A percentile compares a stretch with the other conserved stretches of the same genome.
phyloP scores from a whole-genome alignment of 495 filamentous ascomycete species.

The Neurospora africana region DNA sequence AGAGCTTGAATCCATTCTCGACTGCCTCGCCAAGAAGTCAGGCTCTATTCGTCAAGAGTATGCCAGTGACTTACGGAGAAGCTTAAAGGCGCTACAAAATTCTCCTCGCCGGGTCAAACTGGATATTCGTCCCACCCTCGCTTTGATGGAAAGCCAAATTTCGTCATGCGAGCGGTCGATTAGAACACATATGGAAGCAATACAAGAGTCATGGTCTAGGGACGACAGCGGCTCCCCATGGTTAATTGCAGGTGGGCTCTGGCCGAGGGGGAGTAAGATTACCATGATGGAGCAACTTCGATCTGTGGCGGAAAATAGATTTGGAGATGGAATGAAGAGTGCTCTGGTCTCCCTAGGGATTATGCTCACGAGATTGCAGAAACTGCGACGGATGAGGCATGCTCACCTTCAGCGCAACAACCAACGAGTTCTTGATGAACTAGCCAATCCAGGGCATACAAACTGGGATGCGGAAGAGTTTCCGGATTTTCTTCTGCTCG shows the following conservation, averaged over 20 bases:
- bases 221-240: slow-evolving; percentile 30
- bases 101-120: slow-evolving; percentile 4
- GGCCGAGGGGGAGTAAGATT: slow-evolving; percentile 41
- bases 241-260: slow-evolving; percentile 38
- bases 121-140: background rate
- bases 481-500: slow-evolving; percentile 48
- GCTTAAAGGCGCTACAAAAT: slow-evolving; percentile 14
- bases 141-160: slow-evolving; percentile 1
- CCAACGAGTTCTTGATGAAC: slow-evolving; percentile 21
- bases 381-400: slow-evolving; percentile 18
- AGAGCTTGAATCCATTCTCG: background rate
- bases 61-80: slow-evolving; percentile 5
- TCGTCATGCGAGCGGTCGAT: slow-evolving; percentile 11
- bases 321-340: slow-evolving; percentile 35
- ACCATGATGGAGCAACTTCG: slow-evolving; percentile 44
- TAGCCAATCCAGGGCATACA: slow-evolving; percentile 36
- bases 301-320: slow-evolving; percentile 18
- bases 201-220: slow-evolving; percentile 6
- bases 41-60: slow-evolving; percentile 2
- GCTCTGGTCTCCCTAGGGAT: slow-evolving; percentile 32
- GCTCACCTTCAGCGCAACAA: background rate
- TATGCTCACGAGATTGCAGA: slow-evolving; percentile 35
- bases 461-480: slow-evolving; percentile 39
- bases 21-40: background rate
- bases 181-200: slow-evolving; percentile 9